These are phyloP conservation scores for Termitomyces sp. DNA, from an alignment of 768 basidiomycete species.

Conservation along the genomic window DNA sequence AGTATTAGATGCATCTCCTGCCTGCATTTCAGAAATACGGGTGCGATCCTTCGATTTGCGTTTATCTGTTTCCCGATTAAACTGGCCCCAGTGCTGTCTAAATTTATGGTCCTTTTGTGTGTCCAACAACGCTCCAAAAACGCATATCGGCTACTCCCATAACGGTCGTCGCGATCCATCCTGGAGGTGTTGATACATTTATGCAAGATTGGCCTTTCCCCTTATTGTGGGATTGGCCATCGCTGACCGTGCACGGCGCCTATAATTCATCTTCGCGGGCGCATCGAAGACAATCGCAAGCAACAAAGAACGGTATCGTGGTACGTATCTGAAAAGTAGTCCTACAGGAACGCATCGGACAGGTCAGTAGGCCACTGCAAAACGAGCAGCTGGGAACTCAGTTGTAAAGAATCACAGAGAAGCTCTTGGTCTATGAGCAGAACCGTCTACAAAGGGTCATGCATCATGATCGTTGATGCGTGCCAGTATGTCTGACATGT, in stretches of 20 bases:
- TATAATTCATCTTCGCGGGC: slow-evolving; percentile 24
- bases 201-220: slow-evolving; percentile 18
- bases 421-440: background rate
- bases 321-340: slow-evolving; percentile 17
- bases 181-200: slow-evolving; percentile 26
- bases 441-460: too few relatives aligned
- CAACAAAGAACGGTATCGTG: slow-evolving; percentile 18
- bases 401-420: slow-evolving; percentile 10
- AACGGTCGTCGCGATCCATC: slow-evolving; percentile 30
- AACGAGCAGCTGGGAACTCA: slow-evolving; percentile 7
- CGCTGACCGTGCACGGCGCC: slow-evolving; percentile 17
- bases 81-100: slow-evolving; percentile 35
- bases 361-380: background rate
- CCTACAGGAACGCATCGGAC: slow-evolving; percentile 8
- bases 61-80: background rate
- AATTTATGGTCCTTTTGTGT: slow-evolving; percentile 48
- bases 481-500: too few relatives aligned
- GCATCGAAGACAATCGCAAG: slow-evolving; percentile 18
- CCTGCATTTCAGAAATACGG: slow-evolving; percentile 24
- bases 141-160: slow-evolving; percentile 34
- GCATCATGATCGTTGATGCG: too few relatives aligned
- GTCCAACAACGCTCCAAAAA: slow-evolving; percentile 42
- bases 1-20: slow-evolving; percentile 19
- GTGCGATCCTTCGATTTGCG: slow-evolving; percentile 15
- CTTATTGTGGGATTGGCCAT: slow-evolving; percentile 16